A percentile compares a stretch with the other conserved stretches of the same genome.
These are phyloP conservation scores for Heliamphora pulchella DNA, from an alignment of 179 eudicot genomes.

Conservation along the genomic window DNA sequence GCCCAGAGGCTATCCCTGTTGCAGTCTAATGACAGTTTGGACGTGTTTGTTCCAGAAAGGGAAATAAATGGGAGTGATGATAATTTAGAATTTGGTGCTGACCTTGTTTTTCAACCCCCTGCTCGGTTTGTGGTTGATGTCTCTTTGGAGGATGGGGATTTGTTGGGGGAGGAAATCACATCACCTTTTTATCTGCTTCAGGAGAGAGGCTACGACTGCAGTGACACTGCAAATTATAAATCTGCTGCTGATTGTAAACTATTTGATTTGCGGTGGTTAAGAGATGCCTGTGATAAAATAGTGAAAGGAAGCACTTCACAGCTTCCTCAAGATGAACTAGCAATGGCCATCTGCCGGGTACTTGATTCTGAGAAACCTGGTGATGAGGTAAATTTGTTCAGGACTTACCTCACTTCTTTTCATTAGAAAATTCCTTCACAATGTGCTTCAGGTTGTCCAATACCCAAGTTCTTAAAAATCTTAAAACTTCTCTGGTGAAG, in stretches of 20 bases:
- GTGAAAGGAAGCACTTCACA: slow-evolving; percentile 65
- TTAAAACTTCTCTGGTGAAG: slow-evolving; percentile 33
- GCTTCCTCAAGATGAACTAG: slow-evolving; percentile 87
- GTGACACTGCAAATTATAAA: slow-evolving; percentile 22
- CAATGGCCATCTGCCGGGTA: slow-evolving; percentile 80
- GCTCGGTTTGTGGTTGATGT: slow-evolving; percentile 68
- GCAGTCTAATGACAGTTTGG: slow-evolving; percentile 42
- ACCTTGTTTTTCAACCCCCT: slow-evolving; percentile 67
- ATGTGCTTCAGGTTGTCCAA: slow-evolving; percentile 9
- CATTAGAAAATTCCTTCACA: slow-evolving; percentile 3
- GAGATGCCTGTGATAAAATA: slow-evolving; percentile 64
- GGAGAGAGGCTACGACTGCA: slow-evolving; percentile 39
- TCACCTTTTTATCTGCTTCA: slow-evolving; percentile 40
- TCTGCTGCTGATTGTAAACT: slow-evolving; percentile 27
- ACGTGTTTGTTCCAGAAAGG: slow-evolving; percentile 21
- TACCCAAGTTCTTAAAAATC: background rate
- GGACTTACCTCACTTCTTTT: background rate
- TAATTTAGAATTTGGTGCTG: slow-evolving; percentile 65
- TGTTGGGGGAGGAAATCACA: slow-evolving; percentile 34
- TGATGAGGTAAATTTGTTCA: slow-evolving; percentile 62
- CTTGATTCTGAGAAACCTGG: slow-evolving; percentile 93
- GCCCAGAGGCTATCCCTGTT: slow-evolving; percentile 44
- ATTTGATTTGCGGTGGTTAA: slow-evolving; percentile 80
- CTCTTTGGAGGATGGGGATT: slow-evolving; percentile 53
- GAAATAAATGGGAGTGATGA: slow-evolving; percentile 25